phyloP scores from a whole-genome alignment of 2,329 filamentous ascomycete species.

The Fusarium tricinctum region DNA sequence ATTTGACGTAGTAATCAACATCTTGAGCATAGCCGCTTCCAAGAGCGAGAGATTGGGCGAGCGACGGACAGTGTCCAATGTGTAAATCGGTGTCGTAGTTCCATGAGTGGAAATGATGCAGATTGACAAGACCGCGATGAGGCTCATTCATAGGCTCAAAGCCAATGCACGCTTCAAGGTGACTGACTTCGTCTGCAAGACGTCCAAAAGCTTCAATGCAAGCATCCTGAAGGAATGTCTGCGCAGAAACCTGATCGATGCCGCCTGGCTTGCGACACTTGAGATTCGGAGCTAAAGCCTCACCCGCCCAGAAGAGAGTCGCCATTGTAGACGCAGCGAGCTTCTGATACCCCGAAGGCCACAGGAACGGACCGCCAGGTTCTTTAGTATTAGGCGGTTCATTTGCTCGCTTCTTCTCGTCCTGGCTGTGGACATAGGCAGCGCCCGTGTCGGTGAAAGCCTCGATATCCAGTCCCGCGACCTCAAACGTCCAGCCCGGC shows the following conservation, averaged over 20 bases:
- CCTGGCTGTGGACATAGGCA: conserved; percentile 55
- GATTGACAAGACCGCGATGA: conserved; percentile 58
- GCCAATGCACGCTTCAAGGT: conserved; percentile 55
- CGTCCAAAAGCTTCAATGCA: conserved; percentile 55
- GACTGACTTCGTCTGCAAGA: conserved; percentile 52
- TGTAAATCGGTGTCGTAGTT: conserved; percentile 61
- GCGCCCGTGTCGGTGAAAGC: conserved; percentile 54
- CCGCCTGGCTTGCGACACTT: conserved; percentile 41
- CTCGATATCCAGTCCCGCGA: conserved; percentile 57
- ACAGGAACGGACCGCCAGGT: conserved; percentile 55
- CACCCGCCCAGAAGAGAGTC: conserved; percentile 50
- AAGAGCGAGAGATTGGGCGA: conserved; percentile 57
- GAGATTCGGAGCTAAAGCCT: conserved; percentile 50
- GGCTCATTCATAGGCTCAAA: conserved; percentile 61
- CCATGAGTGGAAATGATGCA: conserved; percentile 57
- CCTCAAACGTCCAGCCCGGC: conserved; percentile 59
- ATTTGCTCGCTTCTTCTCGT: conserved; percentile 50
- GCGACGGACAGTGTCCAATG: conserved; percentile 57
- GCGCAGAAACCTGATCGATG: conserved; percentile 48
- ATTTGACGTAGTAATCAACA: conserved; percentile 58
- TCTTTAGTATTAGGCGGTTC: conserved; percentile 50
- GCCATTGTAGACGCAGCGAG: conserved; percentile 54
- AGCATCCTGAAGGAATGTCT: conserved; percentile 52
- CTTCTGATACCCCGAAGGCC: conserved; percentile 57
- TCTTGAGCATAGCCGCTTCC: conserved; percentile 57